These are phyloP conservation scores for Staphylotrichum tortipilum DNA, from an alignment of 495 filamentous ascomycete genomes.

Conservation along the genomic window DNA sequence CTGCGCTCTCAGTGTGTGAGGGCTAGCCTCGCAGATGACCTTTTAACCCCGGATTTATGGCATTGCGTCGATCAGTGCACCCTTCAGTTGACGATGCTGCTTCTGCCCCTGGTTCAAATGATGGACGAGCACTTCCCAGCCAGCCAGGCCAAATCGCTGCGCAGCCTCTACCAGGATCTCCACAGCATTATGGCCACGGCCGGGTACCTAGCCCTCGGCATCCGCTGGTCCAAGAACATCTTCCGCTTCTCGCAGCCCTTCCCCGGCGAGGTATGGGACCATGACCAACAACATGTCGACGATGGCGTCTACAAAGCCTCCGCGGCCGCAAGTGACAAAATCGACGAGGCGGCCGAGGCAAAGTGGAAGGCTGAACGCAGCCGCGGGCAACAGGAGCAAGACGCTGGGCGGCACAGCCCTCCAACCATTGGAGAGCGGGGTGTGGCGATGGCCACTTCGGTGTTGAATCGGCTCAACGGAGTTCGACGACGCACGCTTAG, in stretches of 20 bases:
- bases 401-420: neutral
- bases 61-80: slow-evolving; percentile 30
- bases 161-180: slow-evolving; percentile 32
- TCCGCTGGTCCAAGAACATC: slow-evolving; percentile 36
- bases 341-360: slow-evolving; percentile 8
- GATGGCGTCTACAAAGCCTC: slow-evolving; percentile 24
- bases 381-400: neutral
- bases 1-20: slow-evolving; percentile 25
- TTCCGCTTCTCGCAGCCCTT: slow-evolving; percentile 34
- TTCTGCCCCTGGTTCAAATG: slow-evolving; percentile 34
- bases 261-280: slow-evolving; percentile 33
- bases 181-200: slow-evolving; percentile 39
- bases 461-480: neutral
- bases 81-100: slow-evolving; percentile 30
- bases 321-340: slow-evolving; percentile 8
- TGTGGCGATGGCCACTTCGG: neutral
- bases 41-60: slow-evolving; percentile 37
- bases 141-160: slow-evolving; percentile 3
- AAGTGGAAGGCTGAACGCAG: neutral
- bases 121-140: slow-evolving; percentile 23
- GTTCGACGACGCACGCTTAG: neutral
- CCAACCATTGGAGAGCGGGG: neutral
- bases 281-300: slow-evolving; percentile 30
- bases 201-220: slow-evolving; percentile 35
- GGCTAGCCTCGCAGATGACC: slow-evolving; percentile 15